These are phyloP conservation scores for Chlorella sp. DNA, from an alignment of 139 green algal species.

Conservation along the genomic window DNA sequence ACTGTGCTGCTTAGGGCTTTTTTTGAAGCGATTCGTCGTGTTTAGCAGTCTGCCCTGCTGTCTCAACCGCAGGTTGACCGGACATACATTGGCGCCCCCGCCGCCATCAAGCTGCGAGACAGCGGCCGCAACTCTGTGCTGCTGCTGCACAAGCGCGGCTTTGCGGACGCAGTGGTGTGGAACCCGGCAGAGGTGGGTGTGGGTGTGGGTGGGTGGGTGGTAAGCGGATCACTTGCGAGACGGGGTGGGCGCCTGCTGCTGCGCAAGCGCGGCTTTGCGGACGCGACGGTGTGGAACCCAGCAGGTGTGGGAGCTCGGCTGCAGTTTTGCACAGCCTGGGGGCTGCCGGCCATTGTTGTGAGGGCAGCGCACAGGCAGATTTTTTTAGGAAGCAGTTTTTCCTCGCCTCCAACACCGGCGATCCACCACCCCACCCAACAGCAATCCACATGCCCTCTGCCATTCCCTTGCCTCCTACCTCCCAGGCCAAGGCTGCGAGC, in stretches of 20 bases:
- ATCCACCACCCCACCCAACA: too few species aligned
- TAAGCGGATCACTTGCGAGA: not conserved
- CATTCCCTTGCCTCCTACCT: not conserved
- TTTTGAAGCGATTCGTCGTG: too few species aligned
- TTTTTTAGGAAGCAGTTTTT: too few species aligned
- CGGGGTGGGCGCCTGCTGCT: too few species aligned
- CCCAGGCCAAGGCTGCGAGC: slow-evolving; percentile 7
- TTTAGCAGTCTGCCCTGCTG: not conserved
- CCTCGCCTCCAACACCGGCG: too few species aligned
- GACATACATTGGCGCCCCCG: slow-evolving; percentile 71
- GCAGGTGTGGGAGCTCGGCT: not conserved
- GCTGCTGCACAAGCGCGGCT: slow-evolving; percentile 34
- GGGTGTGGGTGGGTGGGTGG: not conserved
- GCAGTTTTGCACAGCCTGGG: too few species aligned
- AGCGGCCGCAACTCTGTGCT: not conserved
- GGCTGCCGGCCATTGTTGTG: too few species aligned
- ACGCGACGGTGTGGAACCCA: slow-evolving; percentile 43
- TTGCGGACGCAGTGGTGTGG: slow-evolving; percentile 42
- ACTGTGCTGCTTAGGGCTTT: too few species aligned
- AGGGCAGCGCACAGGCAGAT: too few species aligned
- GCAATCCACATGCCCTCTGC: not conserved
- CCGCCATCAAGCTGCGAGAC: slow-evolving; percentile 54
- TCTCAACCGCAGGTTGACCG: slow-evolving; percentile 60
- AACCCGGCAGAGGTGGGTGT: slow-evolving; percentile 18
- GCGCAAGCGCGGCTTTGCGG: slow-evolving; percentile 27